phyloP scores from a whole-genome alignment of 306 rosid genomes.

The Hippophae tibetana region DNA sequence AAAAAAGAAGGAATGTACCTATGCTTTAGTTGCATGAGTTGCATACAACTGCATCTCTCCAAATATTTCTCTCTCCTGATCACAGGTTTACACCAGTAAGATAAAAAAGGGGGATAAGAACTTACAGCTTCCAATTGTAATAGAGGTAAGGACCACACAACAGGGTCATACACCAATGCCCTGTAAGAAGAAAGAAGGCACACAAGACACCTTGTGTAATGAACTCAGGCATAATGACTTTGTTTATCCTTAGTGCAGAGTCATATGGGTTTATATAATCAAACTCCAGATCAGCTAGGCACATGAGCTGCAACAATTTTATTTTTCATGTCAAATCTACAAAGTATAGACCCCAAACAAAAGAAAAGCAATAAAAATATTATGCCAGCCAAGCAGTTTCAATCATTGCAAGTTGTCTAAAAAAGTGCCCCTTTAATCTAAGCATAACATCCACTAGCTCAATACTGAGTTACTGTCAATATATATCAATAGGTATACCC shows the following conservation, averaged over 20 bases:
- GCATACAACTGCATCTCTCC: neutral
- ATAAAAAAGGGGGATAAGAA: slow-evolving; percentile 10
- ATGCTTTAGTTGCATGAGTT: neutral
- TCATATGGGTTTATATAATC: slow-evolving; percentile 94
- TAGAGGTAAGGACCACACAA: slow-evolving; percentile 59
- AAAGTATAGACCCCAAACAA: neutral
- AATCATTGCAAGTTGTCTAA: neutral
- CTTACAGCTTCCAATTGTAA: slow-evolving; percentile 63
- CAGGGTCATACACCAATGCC: slow-evolving; percentile 82
- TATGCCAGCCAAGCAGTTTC: neutral
- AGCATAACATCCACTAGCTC: neutral
- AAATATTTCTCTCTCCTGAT: neutral
- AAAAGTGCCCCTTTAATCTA: neutral
- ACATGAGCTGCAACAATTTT: slow-evolving; percentile 73
- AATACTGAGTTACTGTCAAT: neutral
- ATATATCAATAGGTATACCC: neutral
- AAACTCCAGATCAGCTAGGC: slow-evolving; percentile 88
- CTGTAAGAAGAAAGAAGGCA: slow-evolving; percentile 50
- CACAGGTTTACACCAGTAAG: no score
- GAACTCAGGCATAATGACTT: slow-evolving; percentile 63
- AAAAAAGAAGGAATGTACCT: no score
- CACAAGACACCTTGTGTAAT: slow-evolving; percentile 46
- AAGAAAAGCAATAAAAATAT: neutral
- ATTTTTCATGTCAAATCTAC: neutral
- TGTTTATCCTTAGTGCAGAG: slow-evolving; percentile 57